Conservation (phyloP, 441 rosid species). For the Eutrema salsugineum region DNA sequence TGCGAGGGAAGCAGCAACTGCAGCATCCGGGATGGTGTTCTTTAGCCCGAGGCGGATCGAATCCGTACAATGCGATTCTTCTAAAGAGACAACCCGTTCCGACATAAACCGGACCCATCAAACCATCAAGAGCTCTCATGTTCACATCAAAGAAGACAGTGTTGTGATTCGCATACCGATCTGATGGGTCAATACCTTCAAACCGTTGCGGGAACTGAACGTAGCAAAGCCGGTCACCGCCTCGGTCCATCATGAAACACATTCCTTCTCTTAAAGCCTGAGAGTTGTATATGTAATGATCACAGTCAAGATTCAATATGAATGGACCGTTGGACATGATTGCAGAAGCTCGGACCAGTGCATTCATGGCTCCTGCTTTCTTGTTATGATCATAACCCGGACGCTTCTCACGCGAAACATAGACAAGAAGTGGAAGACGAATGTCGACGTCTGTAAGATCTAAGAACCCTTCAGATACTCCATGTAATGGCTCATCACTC, state of each 20-base stretch:
- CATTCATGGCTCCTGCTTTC: slow-evolving; percentile 98
- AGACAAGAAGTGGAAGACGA: slow-evolving; percentile 79
- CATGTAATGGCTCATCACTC: slow-evolving; percentile 71
- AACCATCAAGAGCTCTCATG: slow-evolving; percentile 94
- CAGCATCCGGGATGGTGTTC: slow-evolving; percentile 73
- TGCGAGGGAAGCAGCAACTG: slow-evolving; percentile 65
- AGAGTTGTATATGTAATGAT: slow-evolving; percentile 89
- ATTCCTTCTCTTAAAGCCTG: slow-evolving; percentile 88
- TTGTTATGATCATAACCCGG: slow-evolving; percentile 93
- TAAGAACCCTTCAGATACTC: slow-evolving; percentile 54
- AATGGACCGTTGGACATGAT: slow-evolving; percentile 94
- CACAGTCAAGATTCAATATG: slow-evolving; percentile 91
- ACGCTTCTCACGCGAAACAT: slow-evolving; percentile 92
- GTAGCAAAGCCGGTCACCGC: slow-evolving; percentile 87
- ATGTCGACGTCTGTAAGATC: slow-evolving; percentile 77
- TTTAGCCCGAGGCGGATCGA: slow-evolving; percentile 85
- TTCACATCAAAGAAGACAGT: slow-evolving; percentile 93
- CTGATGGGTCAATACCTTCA: slow-evolving; percentile 94
- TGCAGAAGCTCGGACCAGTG: slow-evolving; percentile 89
- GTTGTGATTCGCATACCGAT: slow-evolving; percentile 90
- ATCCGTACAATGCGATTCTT: slow-evolving; percentile 82
- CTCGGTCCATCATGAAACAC: slow-evolving; percentile 98
- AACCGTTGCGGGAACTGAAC: slow-evolving; percentile 94
- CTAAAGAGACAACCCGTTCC: slow-evolving; percentile 94
- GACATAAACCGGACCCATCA: slow-evolving; percentile 90